Base-by-base conservation (phyloP, 257 asterid species). In the Solanum chmielewskii region DNA sequence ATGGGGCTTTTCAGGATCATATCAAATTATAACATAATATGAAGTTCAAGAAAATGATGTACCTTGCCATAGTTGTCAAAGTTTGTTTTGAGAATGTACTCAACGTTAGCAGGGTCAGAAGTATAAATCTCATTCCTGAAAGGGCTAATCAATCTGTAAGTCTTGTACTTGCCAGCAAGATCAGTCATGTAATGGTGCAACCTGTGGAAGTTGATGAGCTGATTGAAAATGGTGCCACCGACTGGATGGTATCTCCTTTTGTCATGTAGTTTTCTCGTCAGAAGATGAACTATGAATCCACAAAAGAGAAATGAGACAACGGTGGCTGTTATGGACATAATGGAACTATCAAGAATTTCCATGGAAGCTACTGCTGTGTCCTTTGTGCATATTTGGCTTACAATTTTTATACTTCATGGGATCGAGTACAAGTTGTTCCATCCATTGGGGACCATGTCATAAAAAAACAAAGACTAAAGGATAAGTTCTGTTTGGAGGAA, bases 121-220 rank as follows among this genome's bases (percentile, higher is more conserved):
- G 97, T 93, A 80, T 93, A 93, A 44, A 95, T 86, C 91, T 94
- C 96, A 83, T 71, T 89, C 6, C 93, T 89, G 35, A 91, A 92
- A 60, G 91, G 95, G 88, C 89, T 83, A 49, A 94, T 88, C 29
- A 94, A 85, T 86, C 98, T 87, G 93, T 93, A 94, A 37, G 98
- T 94, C 86, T 42, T 90, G 83, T 93, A 62, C 78, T 90, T 90
- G 14, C 41, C 62, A 4, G 98, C 94, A 44, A 94, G 92, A 78
- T 92, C 94, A 59, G 95, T 92, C 96, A 94, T 93, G 90, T 91
- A 94, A 80, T 94, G 90, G 87, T 94, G 95, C 89, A 94, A 86
- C 80, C 95, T 90, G 41, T 86, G 84, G 91, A 93, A 94, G 82
- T 94, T 93, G 23, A 89, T 8, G 52, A 94, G 92, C 88, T 93